Percentiles rank a stretch among this genome's conserved stretches.
Conservation (phyloP, 2,329 filamentous ascomycete species). For the Hyphodiscus sp. region DNA sequence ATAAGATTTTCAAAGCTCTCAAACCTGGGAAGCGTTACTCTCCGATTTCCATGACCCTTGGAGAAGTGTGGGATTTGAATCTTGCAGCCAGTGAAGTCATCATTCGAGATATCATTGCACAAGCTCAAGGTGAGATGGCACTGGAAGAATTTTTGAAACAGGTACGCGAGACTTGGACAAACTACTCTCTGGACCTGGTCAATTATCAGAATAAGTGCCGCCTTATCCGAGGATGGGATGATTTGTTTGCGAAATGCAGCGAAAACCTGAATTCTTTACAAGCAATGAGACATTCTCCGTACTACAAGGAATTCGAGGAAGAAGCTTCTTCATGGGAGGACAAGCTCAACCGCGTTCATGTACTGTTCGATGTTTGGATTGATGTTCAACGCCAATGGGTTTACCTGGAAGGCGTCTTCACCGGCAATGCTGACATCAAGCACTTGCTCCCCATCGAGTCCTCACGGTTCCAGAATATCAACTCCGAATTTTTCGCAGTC, state of each 20-base stretch:
- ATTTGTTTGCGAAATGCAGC: constrained; percentile 96
- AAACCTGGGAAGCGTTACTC: constrained; percentile 92
- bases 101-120: constrained; percentile 87
- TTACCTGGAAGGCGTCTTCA: constrained; percentile 97
- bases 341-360: constrained; percentile 92
- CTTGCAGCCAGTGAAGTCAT: constrained; percentile 79
- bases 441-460: constrained; percentile 95
- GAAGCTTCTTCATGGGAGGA: constrained; percentile 97
- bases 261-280: constrained; percentile 97
- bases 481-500: constrained; percentile 96
- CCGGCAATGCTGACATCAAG: constrained; percentile 97
- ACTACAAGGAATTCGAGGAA: constrained; percentile 99
- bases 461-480: constrained; percentile 97
- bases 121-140: constrained; percentile 97
- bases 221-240: constrained; percentile 95
- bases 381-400: constrained; percentile 99
- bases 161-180: constrained; percentile 94
- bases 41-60: constrained; percentile 89
- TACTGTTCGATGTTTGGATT: constrained; percentile 99
- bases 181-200: constrained; percentile 88
- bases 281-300: constrained; percentile 97
- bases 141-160: constrained; percentile 95
- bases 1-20: constrained; percentile 93
- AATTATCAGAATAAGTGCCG: constrained; percentile 98
- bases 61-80: constrained; percentile 97